These are phyloP conservation scores for Phytopythium litorale DNA, from an alignment of 352 stramenopile genomes.

Conservation along the genomic window DNA sequence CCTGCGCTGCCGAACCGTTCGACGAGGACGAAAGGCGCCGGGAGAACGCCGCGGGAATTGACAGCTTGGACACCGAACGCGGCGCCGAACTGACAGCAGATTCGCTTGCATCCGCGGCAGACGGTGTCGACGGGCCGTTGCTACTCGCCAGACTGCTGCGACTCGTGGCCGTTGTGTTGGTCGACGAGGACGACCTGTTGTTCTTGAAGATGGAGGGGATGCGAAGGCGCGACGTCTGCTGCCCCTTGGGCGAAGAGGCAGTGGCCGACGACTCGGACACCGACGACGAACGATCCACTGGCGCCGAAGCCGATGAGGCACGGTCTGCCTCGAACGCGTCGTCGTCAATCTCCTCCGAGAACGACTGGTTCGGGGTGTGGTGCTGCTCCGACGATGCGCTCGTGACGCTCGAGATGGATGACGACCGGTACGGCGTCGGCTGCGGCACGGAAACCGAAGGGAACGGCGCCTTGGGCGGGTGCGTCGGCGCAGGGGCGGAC, in stretches of 20 bases:
- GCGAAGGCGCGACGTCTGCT: slow-evolving; percentile 31
- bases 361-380: slow-evolving; percentile 3
- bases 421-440: slow-evolving; percentile 18
- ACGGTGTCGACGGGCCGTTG: slow-evolving; percentile 26
- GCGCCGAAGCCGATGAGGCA: slow-evolving; percentile 1
- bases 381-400: slow-evolving; percentile 12
- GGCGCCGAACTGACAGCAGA: slow-evolving; percentile 9
- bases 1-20: slow-evolving; percentile 20
- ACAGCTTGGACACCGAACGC: slow-evolving; percentile 64
- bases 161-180: slow-evolving; percentile 14
- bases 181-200: slow-evolving; percentile 10
- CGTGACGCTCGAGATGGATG: slow-evolving; percentile 27
- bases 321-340: slow-evolving; percentile 7
- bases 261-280: background rate
- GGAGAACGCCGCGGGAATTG: slow-evolving; percentile 45
- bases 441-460: slow-evolving; percentile 7
- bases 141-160: slow-evolving; percentile 30
- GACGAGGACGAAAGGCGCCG: slow-evolving; percentile 36
- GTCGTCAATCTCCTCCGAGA: slow-evolving; percentile 10
- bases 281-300: slow-evolving; percentile 1
- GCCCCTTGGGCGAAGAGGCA: background rate
- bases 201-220: slow-evolving; percentile 58
- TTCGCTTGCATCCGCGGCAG: slow-evolving; percentile 23
- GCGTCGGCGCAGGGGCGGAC: background rate
- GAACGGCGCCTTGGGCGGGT: slow-evolving; percentile 13